These are phyloP conservation scores for Durio zibethinus DNA, from an alignment of 345 rosid genomes.

Conservation along the genomic window DNA sequence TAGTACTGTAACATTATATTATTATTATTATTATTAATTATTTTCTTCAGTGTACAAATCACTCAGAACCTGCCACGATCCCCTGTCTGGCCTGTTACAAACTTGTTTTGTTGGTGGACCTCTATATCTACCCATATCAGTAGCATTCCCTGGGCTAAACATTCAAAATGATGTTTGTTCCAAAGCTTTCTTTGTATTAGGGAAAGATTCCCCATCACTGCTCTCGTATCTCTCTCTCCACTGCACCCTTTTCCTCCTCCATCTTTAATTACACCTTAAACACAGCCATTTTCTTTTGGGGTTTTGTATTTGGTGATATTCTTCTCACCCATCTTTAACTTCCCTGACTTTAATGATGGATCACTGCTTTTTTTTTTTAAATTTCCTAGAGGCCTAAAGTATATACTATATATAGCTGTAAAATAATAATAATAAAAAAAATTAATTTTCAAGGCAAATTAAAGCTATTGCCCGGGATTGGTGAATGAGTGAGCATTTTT, in stretches of 20 bases:
- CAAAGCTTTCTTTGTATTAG: not conserved
- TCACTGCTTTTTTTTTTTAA: not conserved
- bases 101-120: not conserved
- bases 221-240: not conserved
- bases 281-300: not conserved
- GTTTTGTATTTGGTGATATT: not conserved
- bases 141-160: not conserved
- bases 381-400: not conserved
- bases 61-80: not conserved
- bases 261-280: not conserved
- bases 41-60: not conserved
- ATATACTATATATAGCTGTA: not conserved
- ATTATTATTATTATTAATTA: not conserved
- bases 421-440: too few relatives aligned
- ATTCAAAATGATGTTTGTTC: not conserved
- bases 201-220: conserved; percentile 3
- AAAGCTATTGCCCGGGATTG: not conserved
- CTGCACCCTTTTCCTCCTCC: not conserved
- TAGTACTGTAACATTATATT: not conserved
- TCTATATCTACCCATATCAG: not conserved
- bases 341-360: not conserved
- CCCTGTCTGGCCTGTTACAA: not conserved
- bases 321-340: not conserved
- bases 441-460: not conserved
- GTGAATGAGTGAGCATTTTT: not conserved